Conservation (phyloP, 2,329 filamentous ascomycete genomes). For the Ophiocordyceps robertsii region DNA sequence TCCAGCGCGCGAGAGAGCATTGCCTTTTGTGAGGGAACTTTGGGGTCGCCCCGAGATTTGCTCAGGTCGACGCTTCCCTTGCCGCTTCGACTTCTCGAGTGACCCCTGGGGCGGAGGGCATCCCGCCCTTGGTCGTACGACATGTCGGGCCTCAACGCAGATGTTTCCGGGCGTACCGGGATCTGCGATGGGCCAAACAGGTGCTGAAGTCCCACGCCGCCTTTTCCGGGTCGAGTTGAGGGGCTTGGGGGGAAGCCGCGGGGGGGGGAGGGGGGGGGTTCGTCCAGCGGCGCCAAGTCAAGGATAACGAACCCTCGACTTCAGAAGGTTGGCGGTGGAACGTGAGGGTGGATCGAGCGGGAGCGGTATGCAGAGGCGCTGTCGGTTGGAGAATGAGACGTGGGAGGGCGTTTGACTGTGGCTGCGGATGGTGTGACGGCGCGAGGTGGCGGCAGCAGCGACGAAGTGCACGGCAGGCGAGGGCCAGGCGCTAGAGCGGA, state of each 20-base stretch:
- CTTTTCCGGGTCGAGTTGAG: too few species aligned
- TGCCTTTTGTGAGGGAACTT: slow-evolving; percentile 67
- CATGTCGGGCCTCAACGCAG: slow-evolving; percentile 11
- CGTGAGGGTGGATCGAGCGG: too few species aligned
- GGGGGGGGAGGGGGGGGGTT: too few species aligned
- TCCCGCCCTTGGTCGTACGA: slow-evolving; percentile 17
- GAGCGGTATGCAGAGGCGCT: too few species aligned
- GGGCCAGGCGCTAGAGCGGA: slow-evolving; percentile 13
- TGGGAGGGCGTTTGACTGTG: too few species aligned
- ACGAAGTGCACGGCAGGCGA: slow-evolving; percentile 27
- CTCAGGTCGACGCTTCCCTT: slow-evolving; percentile 18
- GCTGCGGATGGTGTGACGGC: neutral
- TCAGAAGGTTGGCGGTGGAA: too few species aligned
- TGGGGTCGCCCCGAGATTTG: slow-evolving; percentile 14
- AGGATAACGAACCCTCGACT: too few species aligned
- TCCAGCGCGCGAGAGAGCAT: slow-evolving; percentile 94
- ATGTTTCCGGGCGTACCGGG: slow-evolving; percentile 3
- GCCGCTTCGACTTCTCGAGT: slow-evolving; percentile 17
- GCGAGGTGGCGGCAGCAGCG: slow-evolving; percentile 26
- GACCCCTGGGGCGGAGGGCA: slow-evolving; percentile 13
- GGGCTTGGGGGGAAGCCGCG: too few species aligned
- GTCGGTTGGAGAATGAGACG: too few species aligned
- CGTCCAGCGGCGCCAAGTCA: too few species aligned
- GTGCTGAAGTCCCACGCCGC: too few species aligned
- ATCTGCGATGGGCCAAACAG: slow-evolving; percentile 3